These are phyloP conservation scores for Fusarium anthophilum DNA, from an alignment of 2,329 filamentous ascomycete genomes.

Conservation along the genomic window DNA sequence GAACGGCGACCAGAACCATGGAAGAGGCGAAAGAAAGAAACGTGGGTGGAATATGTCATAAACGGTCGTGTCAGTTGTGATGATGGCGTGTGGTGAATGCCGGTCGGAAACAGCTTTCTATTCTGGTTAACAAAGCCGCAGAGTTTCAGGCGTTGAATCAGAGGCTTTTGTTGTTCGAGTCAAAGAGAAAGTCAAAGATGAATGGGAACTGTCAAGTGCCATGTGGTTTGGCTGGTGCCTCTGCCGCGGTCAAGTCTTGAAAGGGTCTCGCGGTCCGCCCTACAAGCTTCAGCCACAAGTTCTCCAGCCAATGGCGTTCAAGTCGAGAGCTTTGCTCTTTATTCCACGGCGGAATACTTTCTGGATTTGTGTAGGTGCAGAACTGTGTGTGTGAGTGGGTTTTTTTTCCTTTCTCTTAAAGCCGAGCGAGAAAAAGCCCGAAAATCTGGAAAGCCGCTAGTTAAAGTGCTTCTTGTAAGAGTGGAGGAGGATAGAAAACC, in stretches of 20 bases:
- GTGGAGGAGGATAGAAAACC: slow-evolving; percentile 6
- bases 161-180: slow-evolving; percentile 12
- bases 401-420: neutral
- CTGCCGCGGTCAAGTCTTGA: slow-evolving; percentile 26
- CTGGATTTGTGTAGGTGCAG: slow-evolving; percentile 18
- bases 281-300: slow-evolving; percentile 22
- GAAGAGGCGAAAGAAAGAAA: slow-evolving; percentile 7
- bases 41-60: slow-evolving; percentile 20
- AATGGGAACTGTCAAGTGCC: slow-evolving; percentile 18
- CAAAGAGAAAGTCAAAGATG: slow-evolving; percentile 21
- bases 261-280: slow-evolving; percentile 12
- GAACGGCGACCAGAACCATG: slow-evolving; percentile 6
- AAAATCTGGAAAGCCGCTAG: slow-evolving; percentile 9
- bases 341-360: neutral
- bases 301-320: slow-evolving; percentile 16
- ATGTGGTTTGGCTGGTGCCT: slow-evolving; percentile 36
- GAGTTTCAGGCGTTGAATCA: slow-evolving; percentile 28
- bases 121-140: slow-evolving; percentile 22
- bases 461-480: slow-evolving; percentile 20
- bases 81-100: slow-evolving; percentile 3
- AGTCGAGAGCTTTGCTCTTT: slow-evolving; percentile 17
- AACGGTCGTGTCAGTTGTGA: neutral
- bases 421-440: neutral
- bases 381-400: slow-evolving; percentile 36
- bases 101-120: slow-evolving; percentile 1